Base-by-base conservation (phyloP, 805 yeast species). In the Barnettozyma sucrosica region DNA sequence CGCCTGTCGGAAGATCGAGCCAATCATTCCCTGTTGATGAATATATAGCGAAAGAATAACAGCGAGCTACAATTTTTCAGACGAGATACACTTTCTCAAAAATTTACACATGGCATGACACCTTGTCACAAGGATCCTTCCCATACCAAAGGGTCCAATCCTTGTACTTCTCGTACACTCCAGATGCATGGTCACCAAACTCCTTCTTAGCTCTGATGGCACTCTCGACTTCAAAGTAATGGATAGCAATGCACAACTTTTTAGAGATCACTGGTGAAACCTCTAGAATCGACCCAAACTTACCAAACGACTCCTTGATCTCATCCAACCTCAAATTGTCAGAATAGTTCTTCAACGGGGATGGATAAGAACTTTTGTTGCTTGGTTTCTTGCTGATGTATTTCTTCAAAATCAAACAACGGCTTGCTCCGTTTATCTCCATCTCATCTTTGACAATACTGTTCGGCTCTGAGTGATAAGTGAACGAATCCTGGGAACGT, bases 61-160 rank as follows among this genome's bases (percentile, higher is more conserved):
- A 23, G 7, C 25, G n/a, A n/a, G n/a, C 25, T 23, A 23, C 25
- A 8, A 34, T 34, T 37, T 37, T 37, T 37, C 41, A 21, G 8
- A 26, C 18, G 7, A 37, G 21, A 37, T 20, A 21, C 16, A 23
- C 28, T 37, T 37, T 14, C 16, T 10, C 16, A 46, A 19, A n/a
- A 47, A 13, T 26, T 39, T 18, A 49, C 10, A 64, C 82, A 74
- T 5, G 81, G 80, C 48, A 74, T 5, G 81, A 79, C 48, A 34
- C 37, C 23, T 64, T 69, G 53, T 84, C 89, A 7, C 86, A 71
- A 1, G 77, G 76, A 61, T 86, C 95, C 39, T 72, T 74, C 0
- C 84, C 86, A 54, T 77, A 86, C 79, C 81, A 75, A 2, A 82
- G 64, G 7, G 70, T 64, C 93, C 93, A 86, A 5, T 69, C 76